Evolutionary conservation across 2,329 filamentous ascomycete species (phyloP).

Genomic region (Penicillium decumbens): DNA sequence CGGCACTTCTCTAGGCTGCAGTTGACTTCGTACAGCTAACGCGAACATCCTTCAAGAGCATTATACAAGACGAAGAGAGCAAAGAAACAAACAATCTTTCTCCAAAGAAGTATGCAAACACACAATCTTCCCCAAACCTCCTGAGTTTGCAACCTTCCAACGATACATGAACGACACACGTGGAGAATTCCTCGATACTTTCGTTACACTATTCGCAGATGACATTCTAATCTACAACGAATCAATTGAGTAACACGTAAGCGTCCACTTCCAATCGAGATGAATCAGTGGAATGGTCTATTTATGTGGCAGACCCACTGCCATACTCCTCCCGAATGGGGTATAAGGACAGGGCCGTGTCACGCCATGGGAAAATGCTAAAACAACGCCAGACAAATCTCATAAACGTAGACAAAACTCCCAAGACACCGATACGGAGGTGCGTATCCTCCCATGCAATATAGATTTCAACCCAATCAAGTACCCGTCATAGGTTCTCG

Average conservation of each 20-base stretch:
- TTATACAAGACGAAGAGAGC: no score
- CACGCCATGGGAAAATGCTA: constrained; percentile 2
- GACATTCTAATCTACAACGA: neutral
- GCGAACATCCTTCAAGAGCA: no score
- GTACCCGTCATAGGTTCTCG: constrained; percentile 25
- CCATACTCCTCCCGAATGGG: constrained; percentile 3
- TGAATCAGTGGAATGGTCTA: neutral
- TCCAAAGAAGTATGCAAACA: no score
- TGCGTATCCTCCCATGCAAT: constrained; percentile 7
- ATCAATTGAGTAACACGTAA: no score
- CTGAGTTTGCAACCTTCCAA: no score
- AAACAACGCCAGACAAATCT: constrained; percentile 1
- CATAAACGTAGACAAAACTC: constrained; percentile 8
- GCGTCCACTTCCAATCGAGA: neutral
- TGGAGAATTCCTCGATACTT: no score
- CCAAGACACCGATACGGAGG: constrained; percentile 14
- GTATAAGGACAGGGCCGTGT: constrained; percentile 4
- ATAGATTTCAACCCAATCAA: neutral
- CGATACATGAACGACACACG: no score
- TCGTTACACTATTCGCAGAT: no score
- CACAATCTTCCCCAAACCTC: no score
- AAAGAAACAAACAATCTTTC: no score
- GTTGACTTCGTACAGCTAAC: no score
- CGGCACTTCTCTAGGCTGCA: no score
- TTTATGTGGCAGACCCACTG: neutral